Base-by-base conservation (phyloP, 2,329 filamentous ascomycete genomes). In the Fusarium verrucosum region DNA sequence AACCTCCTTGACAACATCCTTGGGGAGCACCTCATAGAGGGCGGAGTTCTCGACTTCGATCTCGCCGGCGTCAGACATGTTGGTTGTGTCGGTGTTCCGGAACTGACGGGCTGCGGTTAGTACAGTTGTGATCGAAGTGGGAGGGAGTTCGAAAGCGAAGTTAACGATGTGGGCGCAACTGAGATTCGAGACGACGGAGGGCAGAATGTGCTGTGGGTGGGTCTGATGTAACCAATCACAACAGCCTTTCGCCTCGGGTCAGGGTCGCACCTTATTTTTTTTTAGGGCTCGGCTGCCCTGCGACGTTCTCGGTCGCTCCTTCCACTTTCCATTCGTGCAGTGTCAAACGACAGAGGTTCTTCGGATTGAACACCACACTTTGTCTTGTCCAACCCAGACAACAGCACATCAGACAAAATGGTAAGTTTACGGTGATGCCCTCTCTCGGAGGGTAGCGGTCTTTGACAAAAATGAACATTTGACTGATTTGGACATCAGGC, bases 61-160 rank as follows among this genome's bases (percentile, higher is more conserved):
- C 87, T 97, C 94, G 86, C 90, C 92, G 84, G 82, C 85, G 85
- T 96, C 93, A 90, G 93, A 96, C 93, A 96, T 97, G 77, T 82
- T 91, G 83, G 82, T 75, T 77, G 72, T 74, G 74, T 75, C 75
- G 76, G 75, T 74, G 71, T 66, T 74, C 36, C 42, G 72, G 69
- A 36, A 73, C 72, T 75, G 74, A 73, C 72, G 72, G 72, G 74
- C 47, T 50, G 38, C 49, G 40, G 55, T 78, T 76, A 76, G 75
- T 77, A 70, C 74, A 70, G 72, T 61, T 75, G 75, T 76, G 53
- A 56, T 56, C 53, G 55, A 76, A 73, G 77, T 75, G 69, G 69
- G 62, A 60, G 38, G 43, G 49, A 54, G 35, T 76, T 76, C 68
- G 72, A 63, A 54, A 43, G 75, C 68, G 72, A 63, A 54, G 46